Evolutionary conservation across 345 rosid genomes (phyloP).

Genomic region (Eucalyptus cloeziana): DNA sequence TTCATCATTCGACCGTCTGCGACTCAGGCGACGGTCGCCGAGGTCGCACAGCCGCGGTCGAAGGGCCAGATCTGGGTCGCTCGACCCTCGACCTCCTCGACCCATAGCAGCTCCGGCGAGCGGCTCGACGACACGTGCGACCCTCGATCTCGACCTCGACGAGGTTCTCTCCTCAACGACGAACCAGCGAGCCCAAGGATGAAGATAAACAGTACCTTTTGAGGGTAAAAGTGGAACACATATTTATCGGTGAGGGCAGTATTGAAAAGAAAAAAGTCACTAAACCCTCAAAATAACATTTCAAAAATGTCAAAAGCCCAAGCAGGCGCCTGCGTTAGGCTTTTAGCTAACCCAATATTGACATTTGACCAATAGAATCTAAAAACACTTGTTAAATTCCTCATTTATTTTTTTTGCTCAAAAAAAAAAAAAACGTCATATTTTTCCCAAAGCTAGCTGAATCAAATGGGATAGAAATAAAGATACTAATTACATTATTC

Average conservation of each 20-base stretch:
- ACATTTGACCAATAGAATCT: accelerated
- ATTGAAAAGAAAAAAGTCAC: not conserved
- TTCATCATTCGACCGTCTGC: not conserved
- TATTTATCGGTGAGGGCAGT: not conserved
- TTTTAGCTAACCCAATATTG: too few species aligned
- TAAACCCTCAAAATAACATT: too few species aligned
- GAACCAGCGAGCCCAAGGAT: not conserved
- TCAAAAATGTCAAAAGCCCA: too few species aligned
- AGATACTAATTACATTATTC: not conserved
- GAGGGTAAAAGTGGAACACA: not conserved
- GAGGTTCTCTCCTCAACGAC: not conserved
- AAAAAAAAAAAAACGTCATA: too few species aligned
- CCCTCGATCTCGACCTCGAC: not conserved
- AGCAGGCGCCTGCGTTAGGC: too few species aligned
- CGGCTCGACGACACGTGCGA: not conserved
- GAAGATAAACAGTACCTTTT: not conserved
- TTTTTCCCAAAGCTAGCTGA: too few species aligned
- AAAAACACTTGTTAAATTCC: too few species aligned
- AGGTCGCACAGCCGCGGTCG: not conserved
- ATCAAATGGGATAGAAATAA: not conserved
- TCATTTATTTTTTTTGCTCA: too few species aligned
- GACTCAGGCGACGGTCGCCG: not conserved
- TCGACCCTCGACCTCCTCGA: not conserved
- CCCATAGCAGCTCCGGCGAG: not conserved
- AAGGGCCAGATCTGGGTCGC: not conserved